Base-by-base conservation (phyloP, 2,329 filamentous ascomycete genomes). In the Orbilia oligospora region DNA sequence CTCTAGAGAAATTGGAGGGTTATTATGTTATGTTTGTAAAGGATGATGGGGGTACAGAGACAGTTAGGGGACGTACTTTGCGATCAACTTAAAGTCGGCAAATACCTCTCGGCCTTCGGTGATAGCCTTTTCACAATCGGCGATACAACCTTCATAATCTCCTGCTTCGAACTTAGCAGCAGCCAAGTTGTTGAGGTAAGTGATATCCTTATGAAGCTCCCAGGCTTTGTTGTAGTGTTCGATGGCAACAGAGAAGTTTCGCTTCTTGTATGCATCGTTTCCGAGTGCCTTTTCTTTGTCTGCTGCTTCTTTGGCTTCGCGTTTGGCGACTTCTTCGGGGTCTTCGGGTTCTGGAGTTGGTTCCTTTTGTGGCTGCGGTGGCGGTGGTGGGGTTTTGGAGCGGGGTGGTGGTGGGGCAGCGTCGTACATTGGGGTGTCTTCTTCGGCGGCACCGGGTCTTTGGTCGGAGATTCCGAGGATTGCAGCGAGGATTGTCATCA, bases 181-280 rank as follows among this genome's bases (percentile, higher is more conserved):
- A 77, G 94, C 93, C 36, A 97, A 89, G 86, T 99, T 99, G 87
- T 97, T 99, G 77, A 98, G 88, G 86, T 99, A 99, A 16, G 95
- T 96, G 83, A 99, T 97, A 83, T 99, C 96, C 88, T 97, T 96
- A 89, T 93, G 88, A 46, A 92, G 85, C 76, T 97, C 94, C 96
- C 96, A 99, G 0, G 96, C 96, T 85, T 97, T 97, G 84, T 85
- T 89, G 88, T 99, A 99, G 87, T 99, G 93, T 83, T 91, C 90
- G 83, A 99, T 97, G 64, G 96, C 96, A 83, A 92, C 90, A 83
- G 98, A 96, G 81, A 99, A 97, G 84, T 97, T 91, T 82, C 93
- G 91, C 89, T 98, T 98, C 91, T 99, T 99, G 89, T 99, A 99
- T 85, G 91, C 91, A 82, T 96, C 93, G 14, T 95, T 99, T 73